These are phyloP conservation scores for Gigaspora rosea DNA, from an alignment of 192 early-diverging fungal species.

Conservation along the genomic window DNA sequence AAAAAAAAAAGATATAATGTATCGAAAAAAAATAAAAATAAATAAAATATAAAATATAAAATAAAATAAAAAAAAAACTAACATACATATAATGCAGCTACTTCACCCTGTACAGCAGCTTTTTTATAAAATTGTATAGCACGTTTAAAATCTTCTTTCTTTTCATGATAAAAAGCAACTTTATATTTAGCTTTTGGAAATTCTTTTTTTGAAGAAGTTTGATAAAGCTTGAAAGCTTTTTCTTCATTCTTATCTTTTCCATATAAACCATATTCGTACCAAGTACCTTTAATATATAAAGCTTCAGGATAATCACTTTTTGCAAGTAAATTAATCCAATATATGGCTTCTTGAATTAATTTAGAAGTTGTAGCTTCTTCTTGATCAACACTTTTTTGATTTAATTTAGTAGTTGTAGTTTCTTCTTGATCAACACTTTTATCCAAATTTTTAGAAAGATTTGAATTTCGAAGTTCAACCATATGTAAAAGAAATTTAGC, in stretches of 20 bases:
- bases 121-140: slow-evolving; percentile 71
- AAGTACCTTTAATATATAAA: slow-evolving; percentile 71
- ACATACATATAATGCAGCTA: slow-evolving; percentile 65
- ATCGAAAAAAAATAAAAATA: too few relatives aligned
- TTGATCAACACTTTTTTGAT: slow-evolving; percentile 29
- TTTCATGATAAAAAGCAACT: slow-evolving; percentile 63
- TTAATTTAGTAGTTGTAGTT: slow-evolving; percentile 38
- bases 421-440: neutral
- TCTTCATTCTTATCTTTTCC: slow-evolving; percentile 54
- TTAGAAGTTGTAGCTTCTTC: slow-evolving; percentile 34
- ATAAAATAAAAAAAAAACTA: neutral
- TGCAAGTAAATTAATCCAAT: slow-evolving; percentile 74
- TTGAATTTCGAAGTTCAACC: slow-evolving; percentile 45
- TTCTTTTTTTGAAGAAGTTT: slow-evolving; percentile 65
- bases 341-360: slow-evolving; percentile 62
- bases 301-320: slow-evolving; percentile 73
- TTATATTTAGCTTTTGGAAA: slow-evolving; percentile 67
- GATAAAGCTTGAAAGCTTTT: slow-evolving; percentile 69
- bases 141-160: slow-evolving; percentile 59
- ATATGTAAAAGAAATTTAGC: slow-evolving; percentile 76
- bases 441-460: neutral
- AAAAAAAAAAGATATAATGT: neutral
- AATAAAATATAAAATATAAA: too few relatives aligned
- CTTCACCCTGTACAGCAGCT: slow-evolving; percentile 67
- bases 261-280: slow-evolving; percentile 69